Evolutionary conservation across 306 rosid species (phyloP), one percentile per base, ranked within the genome.

Genomic region (Quercus agrifolia): DNA sequence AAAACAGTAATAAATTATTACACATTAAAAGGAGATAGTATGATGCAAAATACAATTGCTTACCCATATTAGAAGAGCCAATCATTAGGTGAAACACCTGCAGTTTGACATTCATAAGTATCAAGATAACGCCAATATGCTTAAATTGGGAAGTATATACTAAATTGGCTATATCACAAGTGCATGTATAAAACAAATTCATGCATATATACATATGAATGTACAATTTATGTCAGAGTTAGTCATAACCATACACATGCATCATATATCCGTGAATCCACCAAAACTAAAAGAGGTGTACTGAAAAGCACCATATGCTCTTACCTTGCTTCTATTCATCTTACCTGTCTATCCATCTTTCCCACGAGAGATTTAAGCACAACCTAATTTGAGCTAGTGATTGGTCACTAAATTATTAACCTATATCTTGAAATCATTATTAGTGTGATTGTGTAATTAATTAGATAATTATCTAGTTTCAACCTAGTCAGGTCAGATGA

Each of bases 81-180:
- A 94, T 86, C 92, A 94, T 83, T 75, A 91, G 75, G 83, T 94
- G 99, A 85, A 94, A 91, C 86, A 94, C 99, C 99, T 94, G 97
- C 85, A 89, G 72, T 51, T 35, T 77, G 72, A 61, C 79, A 80
- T 71, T 78, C 71, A 77, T 77, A 79, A 56, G 78, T 85, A 66
- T 79, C 69, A 68, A 80, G 74, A 86, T 86, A 79, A 80, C 12
- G 46, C 52, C 62, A 63, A 56, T 81, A 68, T 46, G 76, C 56
- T 33, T 71, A 46, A 57, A 76, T 57, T 20, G 52, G 33, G 72
- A 33, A 35, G 15, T 68, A 13, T 8, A 68, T 33, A 35, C 38
- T 33, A 14, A 4, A 66, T 20, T 66, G 3, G 18, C 27, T 21
- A 25, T 25, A 7, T 31, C n/a, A n/a, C 49, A 68, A 19, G 38